Percentiles rank a stretch among this genome's conserved stretches.
Evolutionary conservation across 805 yeast genomes (phyloP).

Genomic region (Komagataella ulmi): DNA sequence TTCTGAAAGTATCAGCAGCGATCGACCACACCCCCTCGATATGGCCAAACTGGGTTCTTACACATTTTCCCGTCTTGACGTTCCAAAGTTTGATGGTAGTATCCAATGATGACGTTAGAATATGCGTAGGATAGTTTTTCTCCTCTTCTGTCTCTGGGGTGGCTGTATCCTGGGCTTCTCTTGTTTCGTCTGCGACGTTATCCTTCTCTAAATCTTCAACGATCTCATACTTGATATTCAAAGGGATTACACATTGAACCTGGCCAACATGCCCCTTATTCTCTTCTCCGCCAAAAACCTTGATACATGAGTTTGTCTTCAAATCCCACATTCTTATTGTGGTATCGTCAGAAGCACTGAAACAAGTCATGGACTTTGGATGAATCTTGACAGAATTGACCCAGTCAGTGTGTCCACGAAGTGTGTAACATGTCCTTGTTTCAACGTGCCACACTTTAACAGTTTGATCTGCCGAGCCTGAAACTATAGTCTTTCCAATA

Average conservation of each 20-base stretch:
- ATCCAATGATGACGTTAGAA: slow-evolving; percentile 79
- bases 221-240: slow-evolving; percentile 52
- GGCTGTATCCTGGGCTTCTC: not conserved
- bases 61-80: slow-evolving; percentile 72
- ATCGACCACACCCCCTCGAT: slow-evolving; percentile 98
- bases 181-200: slow-evolving; percentile 4
- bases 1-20: slow-evolving; percentile 89
- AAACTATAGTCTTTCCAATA: slow-evolving; percentile 65
- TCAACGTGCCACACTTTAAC: slow-evolving; percentile 96
- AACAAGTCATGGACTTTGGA: slow-evolving; percentile 61
- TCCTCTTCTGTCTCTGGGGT: slow-evolving; percentile 8
- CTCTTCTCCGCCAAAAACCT: slow-evolving; percentile 64
- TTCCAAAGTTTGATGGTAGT: slow-evolving; percentile 93
- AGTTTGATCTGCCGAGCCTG: slow-evolving; percentile 87
- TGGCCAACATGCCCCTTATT: slow-evolving; percentile 85
- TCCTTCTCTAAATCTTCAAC: slow-evolving; percentile 30
- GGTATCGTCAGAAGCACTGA: slow-evolving; percentile 83
- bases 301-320: slow-evolving; percentile 61
- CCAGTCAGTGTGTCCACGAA: slow-evolving; percentile 89
- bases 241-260: slow-evolving; percentile 84
- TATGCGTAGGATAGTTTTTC: slow-evolving; percentile 58
- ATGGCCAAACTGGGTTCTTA: slow-evolving; percentile 93
- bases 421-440: slow-evolving; percentile 79
- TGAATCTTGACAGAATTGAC: slow-evolving; percentile 86
- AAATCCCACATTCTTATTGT: slow-evolving; percentile 95